Conservation (phyloP, 306 rosid genomes). For the Rosa multiflora region DNA sequence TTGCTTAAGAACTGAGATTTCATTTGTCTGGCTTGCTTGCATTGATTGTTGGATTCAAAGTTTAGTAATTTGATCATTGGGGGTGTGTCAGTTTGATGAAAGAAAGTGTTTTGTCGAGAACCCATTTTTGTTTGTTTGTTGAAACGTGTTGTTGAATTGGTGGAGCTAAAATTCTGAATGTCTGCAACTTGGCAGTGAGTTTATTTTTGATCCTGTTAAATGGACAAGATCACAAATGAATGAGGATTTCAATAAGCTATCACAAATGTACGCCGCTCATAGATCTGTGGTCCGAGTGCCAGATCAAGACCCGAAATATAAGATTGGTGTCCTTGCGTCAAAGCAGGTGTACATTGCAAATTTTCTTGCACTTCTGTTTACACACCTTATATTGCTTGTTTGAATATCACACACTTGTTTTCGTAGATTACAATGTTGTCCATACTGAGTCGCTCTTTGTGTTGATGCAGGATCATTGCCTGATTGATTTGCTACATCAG, state of each 20-base stretch:
- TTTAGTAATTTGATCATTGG: neutral
- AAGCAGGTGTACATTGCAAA: conserved; percentile 53
- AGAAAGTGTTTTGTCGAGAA: neutral
- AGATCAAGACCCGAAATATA: conserved; percentile 71
- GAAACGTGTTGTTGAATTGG: neutral
- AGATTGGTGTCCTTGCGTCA: conserved; percentile 77
- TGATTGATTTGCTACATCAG: conserved; percentile 80
- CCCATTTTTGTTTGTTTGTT: neutral
- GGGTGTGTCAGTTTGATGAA: neutral
- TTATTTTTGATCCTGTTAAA: conserved; percentile 79
- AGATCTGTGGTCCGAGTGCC: conserved; percentile 82
- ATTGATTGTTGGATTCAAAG: neutral
- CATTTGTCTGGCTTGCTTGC: neutral
- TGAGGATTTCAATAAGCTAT: conserved; percentile 70
- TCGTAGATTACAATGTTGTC: neutral
- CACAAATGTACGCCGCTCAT: conserved; percentile 53
- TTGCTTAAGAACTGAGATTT: neutral
- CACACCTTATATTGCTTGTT: neutral
- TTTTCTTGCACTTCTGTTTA: neutral
- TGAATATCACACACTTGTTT: neutral
- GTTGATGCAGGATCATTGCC: conserved; percentile 80
- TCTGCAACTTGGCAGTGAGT: conserved; percentile 66
- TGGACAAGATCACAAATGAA: conserved; percentile 90
- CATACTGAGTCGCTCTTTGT: conserved; percentile 20
- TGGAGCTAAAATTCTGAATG: conserved; percentile 3